Evolutionary conservation across 2,329 filamentous ascomycete species (phyloP).

Genomic region (Leptographium flavum): DNA sequence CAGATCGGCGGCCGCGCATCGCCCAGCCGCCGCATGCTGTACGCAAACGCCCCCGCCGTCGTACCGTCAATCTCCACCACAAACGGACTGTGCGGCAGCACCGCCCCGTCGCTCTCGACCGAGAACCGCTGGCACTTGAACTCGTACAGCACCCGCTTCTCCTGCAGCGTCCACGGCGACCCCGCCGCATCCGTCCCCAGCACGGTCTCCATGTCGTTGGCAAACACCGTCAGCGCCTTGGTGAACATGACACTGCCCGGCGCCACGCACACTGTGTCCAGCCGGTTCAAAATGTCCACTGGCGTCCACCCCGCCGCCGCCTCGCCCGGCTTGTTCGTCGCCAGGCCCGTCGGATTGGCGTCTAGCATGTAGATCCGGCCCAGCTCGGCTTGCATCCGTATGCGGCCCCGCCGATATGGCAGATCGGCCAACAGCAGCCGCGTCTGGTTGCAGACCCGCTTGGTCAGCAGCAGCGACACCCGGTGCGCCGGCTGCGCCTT

Average conservation of each 20-base stretch:
- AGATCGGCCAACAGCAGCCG: constrained; percentile 8
- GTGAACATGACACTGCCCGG: constrained; percentile 14
- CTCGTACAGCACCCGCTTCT: constrained; percentile 12
- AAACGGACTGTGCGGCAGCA: constrained; percentile 4
- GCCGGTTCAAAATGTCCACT: constrained; percentile 3
- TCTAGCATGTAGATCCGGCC: constrained; percentile 16
- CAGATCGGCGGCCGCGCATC: constrained; percentile 11
- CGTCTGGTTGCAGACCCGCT: not conserved
- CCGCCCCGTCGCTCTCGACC: not conserved
- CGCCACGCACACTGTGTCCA: constrained; percentile 9
- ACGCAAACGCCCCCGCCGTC: constrained; percentile 8
- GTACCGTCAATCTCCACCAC: constrained; percentile 14
- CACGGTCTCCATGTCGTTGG: constrained; percentile 10
- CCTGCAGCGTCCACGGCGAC: constrained; percentile 6
- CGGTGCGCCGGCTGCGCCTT: not conserved
- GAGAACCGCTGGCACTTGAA: constrained; percentile 11
- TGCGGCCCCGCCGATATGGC: constrained; percentile 12
- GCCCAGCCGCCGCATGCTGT: constrained; percentile 11
- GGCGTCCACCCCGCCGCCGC: constrained; percentile 14
- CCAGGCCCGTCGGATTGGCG: constrained; percentile 10
- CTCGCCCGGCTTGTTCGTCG: constrained; percentile 12
- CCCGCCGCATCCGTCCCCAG: not conserved
- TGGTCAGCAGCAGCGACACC: not conserved
- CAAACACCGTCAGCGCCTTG: constrained; percentile 15
- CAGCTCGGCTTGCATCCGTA: constrained; percentile 15